Percentiles rank a stretch among this genome's conserved stretches.
These are phyloP conservation scores for Theileria sp. DNA, from an alignment of 169 alveolate genomes.

Conservation along the genomic window DNA sequence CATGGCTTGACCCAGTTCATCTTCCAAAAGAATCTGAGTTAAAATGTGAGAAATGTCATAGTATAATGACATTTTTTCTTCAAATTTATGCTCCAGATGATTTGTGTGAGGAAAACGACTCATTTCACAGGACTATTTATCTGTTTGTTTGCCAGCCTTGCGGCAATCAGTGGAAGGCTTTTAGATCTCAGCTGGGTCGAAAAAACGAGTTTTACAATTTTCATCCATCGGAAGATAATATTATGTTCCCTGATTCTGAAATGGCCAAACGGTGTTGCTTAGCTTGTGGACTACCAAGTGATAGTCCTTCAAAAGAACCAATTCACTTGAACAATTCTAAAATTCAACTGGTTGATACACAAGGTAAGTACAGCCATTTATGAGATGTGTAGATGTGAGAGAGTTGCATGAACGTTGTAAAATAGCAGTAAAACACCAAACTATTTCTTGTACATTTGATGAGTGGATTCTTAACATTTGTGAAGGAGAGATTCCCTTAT, in stretches of 20 bases:
- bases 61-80: conserved; percentile 69
- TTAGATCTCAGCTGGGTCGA: conserved; percentile 76
- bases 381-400: conserved; percentile 24
- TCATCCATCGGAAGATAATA: conserved; percentile 51
- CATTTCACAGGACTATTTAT: conserved; percentile 74
- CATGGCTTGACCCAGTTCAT: conserved; percentile 75
- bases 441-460: conserved; percentile 43
- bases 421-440: conserved; percentile 46
- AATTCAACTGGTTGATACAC: conserved; percentile 22
- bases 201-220: conserved; percentile 62
- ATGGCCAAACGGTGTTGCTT: conserved; percentile 40
- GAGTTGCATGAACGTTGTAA: conserved; percentile 57
- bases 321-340: neutral
- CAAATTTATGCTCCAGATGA: conserved; percentile 78
- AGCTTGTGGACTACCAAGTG: conserved; percentile 64
- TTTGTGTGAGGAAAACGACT: conserved; percentile 30
- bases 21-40: conserved; percentile 62
- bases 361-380: neutral
- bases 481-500: conserved; percentile 49
- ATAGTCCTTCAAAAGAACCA: neutral
- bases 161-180: conserved; percentile 68
- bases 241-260: conserved; percentile 28
- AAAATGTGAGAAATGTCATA: conserved; percentile 59
- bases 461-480: conserved; percentile 53
- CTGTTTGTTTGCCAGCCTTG: conserved; percentile 74